Base-by-base conservation (phyloP, 805 yeast species). In the Kluyveromyces lactis region DNA sequence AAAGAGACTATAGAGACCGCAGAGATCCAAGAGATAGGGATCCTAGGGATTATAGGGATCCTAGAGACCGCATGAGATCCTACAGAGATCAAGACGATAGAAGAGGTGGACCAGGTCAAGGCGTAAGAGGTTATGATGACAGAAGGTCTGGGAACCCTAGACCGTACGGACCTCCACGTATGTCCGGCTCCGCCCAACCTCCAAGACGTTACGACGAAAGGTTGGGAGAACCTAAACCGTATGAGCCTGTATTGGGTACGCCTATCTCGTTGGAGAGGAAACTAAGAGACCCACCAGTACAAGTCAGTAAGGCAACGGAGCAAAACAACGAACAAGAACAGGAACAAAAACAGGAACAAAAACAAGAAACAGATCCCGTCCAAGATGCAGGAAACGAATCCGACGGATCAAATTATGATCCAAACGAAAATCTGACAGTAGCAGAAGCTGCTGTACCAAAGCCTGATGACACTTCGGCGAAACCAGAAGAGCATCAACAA, bases 181-280 rank as follows among this genome's bases (percentile, higher is more conserved):
- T 21, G 8, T 21, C 24, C 9, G 24, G 27, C 12, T n/a, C 15
- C 10, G 15, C 11, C n/a, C 21, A 16, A 15, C 27, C 26, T 5
- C 35, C 35, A 17, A 24, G 37, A 13, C 19, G 37, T 9, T 34
- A 34, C 21, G 37, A 34, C 30, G 37, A 34, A 26, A n/a, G 37
- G 18, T 15, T 34, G n/a, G 37, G 37, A 24, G 37, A 15, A 15
- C 37, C 37, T 12, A 26, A 24, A 15, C 37, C 37, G 19, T 34
- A 34, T 19, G 37, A 34, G 29, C 29, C 18, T n/a, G 37, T 26
- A n/a, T 18, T 34, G 10, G 37, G 35, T n/a, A 31, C 33, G 7
- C 35, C 35, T 3, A 8, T 32, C 16, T 4, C 33, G 16, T 6
- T 27, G 13, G 30, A 27, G n/a, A 27, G 30, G 11, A 27, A 15